Base-by-base conservation (phyloP, 225 moss, liverwort and hornwort species). In the Bryoerythrophyllum caledonicum region DNA sequence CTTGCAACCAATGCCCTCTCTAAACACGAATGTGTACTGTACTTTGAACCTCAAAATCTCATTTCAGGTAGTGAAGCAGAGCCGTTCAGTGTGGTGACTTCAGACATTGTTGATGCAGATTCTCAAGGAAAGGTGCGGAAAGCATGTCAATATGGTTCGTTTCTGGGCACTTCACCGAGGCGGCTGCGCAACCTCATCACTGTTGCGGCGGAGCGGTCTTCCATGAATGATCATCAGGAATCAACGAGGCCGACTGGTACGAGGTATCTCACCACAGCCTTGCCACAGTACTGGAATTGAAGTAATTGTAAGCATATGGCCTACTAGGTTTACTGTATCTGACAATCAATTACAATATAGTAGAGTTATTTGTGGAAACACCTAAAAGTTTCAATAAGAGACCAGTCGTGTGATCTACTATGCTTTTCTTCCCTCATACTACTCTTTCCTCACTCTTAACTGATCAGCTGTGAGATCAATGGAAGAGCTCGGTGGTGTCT, bases 221-320 rank as follows among this genome's bases (percentile, higher is more conserved):
- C 78, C n/a, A 70, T 74, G 35, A 78, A 82, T 60, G 78, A 74
- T 21, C 51, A 68, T 56, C 74, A 74, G 28, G 56, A 78, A 69
- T 82, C 74, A 44, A 57, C 58, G 56, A 78, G 78, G 74, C 82
- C 74, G 26, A 74, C 69, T 78, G 74, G 69, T 78, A 74, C 43
- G 74, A 82, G 82, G 82, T 82, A 82, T 54, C 58, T 74, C 65
- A 63, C 49, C 78, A 30, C 82, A 65, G 57, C 78, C 74, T 70
- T 74, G 63, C 74, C 81, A 64, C 17, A 49, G 19, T n/a, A n/a
- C 19, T 49, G 17, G 0, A 46, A 46, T 38, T 16, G 4, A 46
- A 16, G 46, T 46, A 46, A 16, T 1, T 46, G 0, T 46, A 16
- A 16, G 16, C 16, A 44, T 44, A 44, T 21, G 23, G 48, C 16